Base-by-base conservation (phyloP, 306 rosid species). In the Leucaena leucocephala region DNA sequence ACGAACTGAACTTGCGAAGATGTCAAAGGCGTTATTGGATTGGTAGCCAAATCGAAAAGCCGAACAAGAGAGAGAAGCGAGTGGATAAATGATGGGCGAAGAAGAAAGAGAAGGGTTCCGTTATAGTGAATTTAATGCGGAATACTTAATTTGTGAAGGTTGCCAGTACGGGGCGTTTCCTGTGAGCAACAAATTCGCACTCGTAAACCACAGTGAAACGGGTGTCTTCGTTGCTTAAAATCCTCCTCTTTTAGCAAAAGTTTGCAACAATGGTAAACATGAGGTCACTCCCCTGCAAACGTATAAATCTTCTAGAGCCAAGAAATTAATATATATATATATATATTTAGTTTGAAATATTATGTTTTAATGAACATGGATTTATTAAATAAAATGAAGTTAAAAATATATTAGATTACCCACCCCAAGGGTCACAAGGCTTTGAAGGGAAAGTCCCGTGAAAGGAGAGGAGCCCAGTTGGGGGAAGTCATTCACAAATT, bases 91-190 rank as follows among this genome's bases (percentile, higher is more conserved):
- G 39, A 61, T 58, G 64, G 67, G 39, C 13, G 66, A 63, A 74
- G 75, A 89, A 67, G 80, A 78, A 69, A 85, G 84, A 74, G 76
- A 84, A 83, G 81, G 82, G 63, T 64, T 75, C 77, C 72, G 76
- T 86, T 78, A 86, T 89, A 81, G 76, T 71, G 77, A 78, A 85
- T 84, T 88, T 81, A 84, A 75, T 89, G 90, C 80, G 68, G 21
- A 38, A 76, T 80, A 48, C 86, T 54, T 69, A 80, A 42, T 87
- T 78, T 75, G 87, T 80, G 68, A 70, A 82, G 68, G 40, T 84
- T 88, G 45, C 92, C 72, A 84, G 49, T 86, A 76, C 69, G 34
- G 82, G 86, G 36, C 49, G 42, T 85, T 84, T 55, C 86, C 82
- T 82, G 71, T 80, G 57, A 71, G 78, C 16, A 2, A 76, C 46